Base-by-base conservation (phyloP, 2,329 filamentous ascomycete genomes). In the Aspergillus tamarii region DNA sequence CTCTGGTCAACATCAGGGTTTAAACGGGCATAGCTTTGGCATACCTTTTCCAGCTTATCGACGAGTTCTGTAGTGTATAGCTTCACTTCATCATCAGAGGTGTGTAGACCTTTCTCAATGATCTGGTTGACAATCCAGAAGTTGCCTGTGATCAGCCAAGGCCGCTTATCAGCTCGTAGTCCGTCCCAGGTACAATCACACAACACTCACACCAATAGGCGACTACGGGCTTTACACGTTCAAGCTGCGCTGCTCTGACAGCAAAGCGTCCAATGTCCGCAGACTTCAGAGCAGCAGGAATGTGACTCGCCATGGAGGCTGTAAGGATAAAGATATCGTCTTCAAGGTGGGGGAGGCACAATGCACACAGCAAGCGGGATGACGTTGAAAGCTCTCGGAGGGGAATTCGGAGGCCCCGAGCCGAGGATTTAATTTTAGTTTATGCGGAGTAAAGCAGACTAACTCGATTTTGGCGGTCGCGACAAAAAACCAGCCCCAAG, bases 81-180 rank as follows among this genome's bases (percentile, higher is more conserved):
- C 72, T 92, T 88, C 72, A 91, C 90, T 74, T 94, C 93, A 67
- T 91, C 85, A 76, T 95, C 91, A 69, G 85, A 82, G 64, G 86
- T 89, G 80, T 98, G 94, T 46, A 98, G 87, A 52, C 88, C 85
- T 75, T 90, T 92, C 59, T 87, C 84, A 16, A 99, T 88, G 69
- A 99, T 96, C 75, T 96, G 92, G 73, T 98, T 93, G 54, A 97
- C 91, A 30, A 95, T 92, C 84, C 92, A 95, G 78, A 95, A 97
- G 74, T 96, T 90, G 77, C 91, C 92, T 95, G 65, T 59, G 7
- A n/a, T 16, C 10, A 55, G 61, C 11, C 46, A 59, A 39, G 9
- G 32, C 10, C 4, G 34, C n/a, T 34, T 28, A 70, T 67, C 69
- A 69, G 64, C 60, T 75, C 26, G 71, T 12, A 23, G 28, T 55